Base-by-base conservation (phyloP, 768 basidiomycete genomes). In the Leccinum subtestaceum region DNA sequence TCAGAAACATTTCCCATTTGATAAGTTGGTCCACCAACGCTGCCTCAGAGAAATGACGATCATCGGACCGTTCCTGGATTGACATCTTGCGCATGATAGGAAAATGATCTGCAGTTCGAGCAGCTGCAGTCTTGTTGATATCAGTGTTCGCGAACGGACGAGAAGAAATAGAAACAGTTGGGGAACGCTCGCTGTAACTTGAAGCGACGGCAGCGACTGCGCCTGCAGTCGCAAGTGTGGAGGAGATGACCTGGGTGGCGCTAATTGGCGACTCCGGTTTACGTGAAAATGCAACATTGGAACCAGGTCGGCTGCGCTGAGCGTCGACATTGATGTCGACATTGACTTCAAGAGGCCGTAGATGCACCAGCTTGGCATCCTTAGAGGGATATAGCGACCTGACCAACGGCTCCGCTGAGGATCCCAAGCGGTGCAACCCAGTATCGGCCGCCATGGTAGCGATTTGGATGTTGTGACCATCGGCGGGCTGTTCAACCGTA, bases 1-100 rank as follows among this genome's bases (percentile, higher is more conserved):
- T 67, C 50, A 63, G 31, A 60, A 29, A 17, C 15, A 4, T 32
- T 2, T 25, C 10, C 17, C 17, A 10, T 3, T 23, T 2, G 12
- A 32, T 11, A 45, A 53, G n/a, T 38, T 3, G 29, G 49, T 17
- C 32, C 15, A 66, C 64, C 2, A 27, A 69, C 64, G 15, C 27
- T 2, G 21, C 15, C 27, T 54, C 19, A 17, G 52, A 31, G n/a
- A 12, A 15, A 38, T 12, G 21, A 8, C 17, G 58, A 19, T 57
- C 32, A 19, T 48, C 10, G 5, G 12, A 11, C n/a, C 27, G 47
- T 40, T 56, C 40, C 25, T 43, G 27, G 1, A 25, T 12, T 13
- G 17, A 10, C 11, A 11, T 38, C 40, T 29, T 27, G 6, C 38
- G 12, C 10, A 19, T 21, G 8, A 10, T 8, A 17, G 9, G 53